These are phyloP conservation scores for Rubia tinctorum DNA, from an alignment of 305 asterid species.

Conservation along the genomic window DNA sequence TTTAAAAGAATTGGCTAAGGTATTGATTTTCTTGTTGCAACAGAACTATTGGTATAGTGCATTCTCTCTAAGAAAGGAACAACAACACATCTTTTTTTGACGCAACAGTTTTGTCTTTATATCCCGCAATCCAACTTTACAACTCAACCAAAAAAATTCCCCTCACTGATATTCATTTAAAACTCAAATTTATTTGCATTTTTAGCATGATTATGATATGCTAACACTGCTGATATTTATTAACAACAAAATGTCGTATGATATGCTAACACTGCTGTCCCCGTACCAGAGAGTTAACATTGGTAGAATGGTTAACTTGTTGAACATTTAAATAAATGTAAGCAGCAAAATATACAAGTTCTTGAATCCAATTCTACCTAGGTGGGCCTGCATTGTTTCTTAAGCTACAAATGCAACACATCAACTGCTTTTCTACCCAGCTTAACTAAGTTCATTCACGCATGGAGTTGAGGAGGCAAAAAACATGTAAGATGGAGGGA, in stretches of 20 bases:
- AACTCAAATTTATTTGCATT: no score
- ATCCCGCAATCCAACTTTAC: conserved; percentile 38
- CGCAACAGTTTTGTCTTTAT: conserved; percentile 29
- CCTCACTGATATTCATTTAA: conserved; percentile 26
- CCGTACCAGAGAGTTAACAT: conserved; percentile 35
- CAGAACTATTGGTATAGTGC: no score
- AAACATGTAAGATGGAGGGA: not conserved
- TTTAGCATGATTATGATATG: no score
- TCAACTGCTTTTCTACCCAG: not conserved
- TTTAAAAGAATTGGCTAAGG: no score
- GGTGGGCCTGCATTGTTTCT: not conserved
- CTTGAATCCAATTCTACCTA: no score
- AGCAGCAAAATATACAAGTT: not conserved
- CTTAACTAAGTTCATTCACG: no score
- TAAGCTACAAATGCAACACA: no score
- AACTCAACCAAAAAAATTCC: conserved; percentile 37
- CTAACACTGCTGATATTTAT: no score
- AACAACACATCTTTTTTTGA: no score
- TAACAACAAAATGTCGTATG: no score
- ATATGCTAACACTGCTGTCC: conserved; percentile 51
- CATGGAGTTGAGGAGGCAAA: not conserved
- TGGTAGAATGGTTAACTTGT: not conserved
- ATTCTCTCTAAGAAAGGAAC: no score
- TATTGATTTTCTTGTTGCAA: no score
- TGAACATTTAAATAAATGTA: not conserved